Base-by-base conservation (phyloP, 306 rosid genomes). In the Cotoneaster glaucophyllus region DNA sequence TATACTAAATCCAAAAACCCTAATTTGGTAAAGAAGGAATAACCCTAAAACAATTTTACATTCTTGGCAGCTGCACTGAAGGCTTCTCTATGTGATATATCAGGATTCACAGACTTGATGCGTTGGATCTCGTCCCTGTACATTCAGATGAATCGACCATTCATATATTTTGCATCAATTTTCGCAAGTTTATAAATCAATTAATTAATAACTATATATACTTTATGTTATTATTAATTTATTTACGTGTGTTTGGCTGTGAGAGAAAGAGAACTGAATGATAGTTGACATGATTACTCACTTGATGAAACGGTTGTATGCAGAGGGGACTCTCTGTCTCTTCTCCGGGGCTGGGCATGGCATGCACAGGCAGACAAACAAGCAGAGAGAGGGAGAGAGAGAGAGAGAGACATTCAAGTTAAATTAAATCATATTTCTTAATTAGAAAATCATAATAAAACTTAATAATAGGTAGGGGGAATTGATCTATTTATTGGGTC, bases 111-210 rank as follows among this genome's bases (percentile, higher is more conserved):
- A 73, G 88, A 82, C 78, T 85, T 85, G 82, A 85, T 85, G 80
- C 88, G 88, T 82, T 85, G 88, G 86, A 85, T 85, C 84, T 85
- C 88, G 73, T 85, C 88, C 82, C 88, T 85, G 86, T 84, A 62
- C 18, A 59, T 6, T 11, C 34, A 59, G 65, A 59, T 59, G 63
- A 12, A 53, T 53, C 64, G 2, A 52, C 56, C 63, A 53, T 31
- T 52, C 4, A 70, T 12, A 31, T 53, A 18, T 37, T 71, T 52
- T 58, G 57, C 71, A 28, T 81, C 72, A 18, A 11, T 32, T 29
- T 59, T 76, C 29, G 53, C 50, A 64, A 28, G 4, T 17, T 25
- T 5, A 57, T 67, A 1, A 44, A 39, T 13, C 53, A 13, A 22
- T 19, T 66, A 25, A 28, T 12, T 32, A 32, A 32, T 53, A 53